Conservation (phyloP, 2,329 filamentous ascomycete genomes). For the Nemania serpens region DNA sequence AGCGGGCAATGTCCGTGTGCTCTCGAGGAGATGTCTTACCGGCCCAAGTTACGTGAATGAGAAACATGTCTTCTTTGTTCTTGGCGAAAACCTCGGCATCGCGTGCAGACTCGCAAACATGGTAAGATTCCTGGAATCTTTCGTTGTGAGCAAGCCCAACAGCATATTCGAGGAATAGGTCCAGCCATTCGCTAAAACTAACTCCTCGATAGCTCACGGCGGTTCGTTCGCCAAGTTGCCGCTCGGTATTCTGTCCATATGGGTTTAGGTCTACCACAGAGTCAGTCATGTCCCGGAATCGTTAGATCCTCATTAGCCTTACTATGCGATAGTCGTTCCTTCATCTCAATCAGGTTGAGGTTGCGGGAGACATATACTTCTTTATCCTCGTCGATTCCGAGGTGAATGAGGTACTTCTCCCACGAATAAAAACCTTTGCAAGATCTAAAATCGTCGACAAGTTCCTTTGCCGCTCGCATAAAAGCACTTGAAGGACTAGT, state of each 20-base stretch:
- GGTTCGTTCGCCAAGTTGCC: slow-evolving; percentile 34
- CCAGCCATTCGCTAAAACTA: slow-evolving; percentile 82
- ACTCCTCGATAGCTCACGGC: slow-evolving; percentile 67
- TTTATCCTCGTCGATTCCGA: slow-evolving; percentile 50
- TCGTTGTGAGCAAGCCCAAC: slow-evolving; percentile 72
- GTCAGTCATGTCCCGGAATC: slow-evolving; percentile 24
- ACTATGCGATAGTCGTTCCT: slow-evolving; percentile 60
- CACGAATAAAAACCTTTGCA: slow-evolving; percentile 68
- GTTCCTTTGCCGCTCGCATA: slow-evolving; percentile 62
- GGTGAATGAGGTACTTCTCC: slow-evolving; percentile 66
- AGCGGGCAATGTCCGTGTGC: slow-evolving; percentile 18
- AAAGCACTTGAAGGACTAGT: slow-evolving; percentile 53
- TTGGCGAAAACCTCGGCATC: slow-evolving; percentile 84
- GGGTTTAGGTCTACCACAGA: slow-evolving; percentile 41
- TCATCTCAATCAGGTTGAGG: slow-evolving; percentile 58
- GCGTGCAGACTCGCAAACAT: slow-evolving; percentile 75
- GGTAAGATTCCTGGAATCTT: slow-evolving; percentile 74
- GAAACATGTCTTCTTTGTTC: slow-evolving; percentile 66
- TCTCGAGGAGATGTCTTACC: slow-evolving; percentile 50
- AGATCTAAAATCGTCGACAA: slow-evolving; percentile 67
- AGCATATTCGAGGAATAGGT: slow-evolving; percentile 87
- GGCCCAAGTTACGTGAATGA: slow-evolving; percentile 79
- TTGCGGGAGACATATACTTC: slow-evolving; percentile 39
- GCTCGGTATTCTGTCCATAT: slow-evolving; percentile 39
- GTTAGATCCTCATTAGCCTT: slow-evolving; percentile 34